These are phyloP conservation scores for Lignosus rhinocerotis DNA, from an alignment of 1,284 basidiomycete genomes.

Conservation along the genomic window DNA sequence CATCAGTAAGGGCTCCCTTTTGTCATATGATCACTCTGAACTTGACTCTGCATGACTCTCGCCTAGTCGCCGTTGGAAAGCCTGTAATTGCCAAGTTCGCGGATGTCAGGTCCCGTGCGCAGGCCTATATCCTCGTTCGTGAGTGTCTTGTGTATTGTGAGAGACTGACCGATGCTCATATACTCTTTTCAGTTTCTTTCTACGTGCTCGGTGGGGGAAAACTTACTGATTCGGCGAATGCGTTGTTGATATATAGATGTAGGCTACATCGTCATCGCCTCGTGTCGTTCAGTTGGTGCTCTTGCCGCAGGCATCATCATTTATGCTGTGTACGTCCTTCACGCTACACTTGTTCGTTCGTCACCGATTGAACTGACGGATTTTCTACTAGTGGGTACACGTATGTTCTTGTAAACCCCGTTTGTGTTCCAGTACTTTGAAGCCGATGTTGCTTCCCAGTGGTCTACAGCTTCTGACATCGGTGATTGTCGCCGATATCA, in stretches of 20 bases:
- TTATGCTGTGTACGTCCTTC: slow-evolving; percentile 49
- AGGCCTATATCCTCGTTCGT: slow-evolving; percentile 66
- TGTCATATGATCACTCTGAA: slow-evolving; percentile 49
- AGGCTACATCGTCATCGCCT: slow-evolving; percentile 71
- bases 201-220: slow-evolving; percentile 49
- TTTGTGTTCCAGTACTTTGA: background rate
- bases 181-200: slow-evolving; percentile 45
- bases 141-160: slow-evolving; percentile 43
- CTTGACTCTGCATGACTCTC: background rate
- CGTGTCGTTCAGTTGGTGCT: slow-evolving; percentile 54
- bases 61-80: slow-evolving; percentile 65
- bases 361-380: background rate
- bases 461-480: slow-evolving; percentile 76
- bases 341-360: background rate
- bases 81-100: slow-evolving; percentile 81
- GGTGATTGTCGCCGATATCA: slow-evolving; percentile 80
- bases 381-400: slow-evolving; percentile 49
- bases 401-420: slow-evolving; percentile 31
- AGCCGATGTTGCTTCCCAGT: slow-evolving; percentile 22
- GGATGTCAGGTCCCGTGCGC: slow-evolving; percentile 62
- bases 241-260: background rate
- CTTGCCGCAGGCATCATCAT: slow-evolving; percentile 41
- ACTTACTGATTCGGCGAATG: background rate
- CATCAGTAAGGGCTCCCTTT: slow-evolving; percentile 46
- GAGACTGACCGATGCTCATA: slow-evolving; percentile 41